These are phyloP conservation scores for Wickerhamiella qilinensis DNA, from an alignment of 805 yeast genomes.

Conservation along the genomic window DNA sequence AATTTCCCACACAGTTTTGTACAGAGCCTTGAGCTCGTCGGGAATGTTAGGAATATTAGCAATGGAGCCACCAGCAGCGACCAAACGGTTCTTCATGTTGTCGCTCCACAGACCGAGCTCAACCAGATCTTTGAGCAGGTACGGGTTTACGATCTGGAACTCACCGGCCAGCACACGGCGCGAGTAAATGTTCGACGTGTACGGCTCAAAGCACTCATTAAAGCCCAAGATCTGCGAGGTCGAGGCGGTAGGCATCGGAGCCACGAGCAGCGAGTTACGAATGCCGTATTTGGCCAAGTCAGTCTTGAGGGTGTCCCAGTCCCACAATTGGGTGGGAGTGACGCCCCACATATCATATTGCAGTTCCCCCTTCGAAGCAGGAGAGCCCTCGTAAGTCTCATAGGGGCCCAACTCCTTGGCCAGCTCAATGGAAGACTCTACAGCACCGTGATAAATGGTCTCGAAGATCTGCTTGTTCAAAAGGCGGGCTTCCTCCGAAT, in stretches of 20 bases:
- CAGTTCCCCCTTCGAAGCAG: conserved; percentile 69
- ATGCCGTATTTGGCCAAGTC: conserved; percentile 49
- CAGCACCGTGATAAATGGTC: conserved; percentile 86
- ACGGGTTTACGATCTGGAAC: conserved; percentile 81
- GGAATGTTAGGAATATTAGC: conserved; percentile 66
- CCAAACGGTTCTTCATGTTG: conserved; percentile 58
- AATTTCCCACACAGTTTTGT: conserved; percentile 94
- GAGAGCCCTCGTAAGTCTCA: conserved; percentile 65
- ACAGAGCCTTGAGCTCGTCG: conserved; percentile 52
- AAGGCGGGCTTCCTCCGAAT: conserved; percentile 57
- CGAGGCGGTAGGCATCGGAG: conserved; percentile 97
- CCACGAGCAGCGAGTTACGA: conserved; percentile 59
- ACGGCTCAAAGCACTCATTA: conserved; percentile 93
- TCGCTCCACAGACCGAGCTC: conserved; percentile 73
- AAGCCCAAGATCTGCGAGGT: conserved; percentile 90
- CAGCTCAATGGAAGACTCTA: conserved; percentile 73
- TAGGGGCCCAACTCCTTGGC: conserved; percentile 59
- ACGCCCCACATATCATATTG: conserved; percentile 82
- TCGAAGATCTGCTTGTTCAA: conserved; percentile 80
- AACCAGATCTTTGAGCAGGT: conserved; percentile 65
- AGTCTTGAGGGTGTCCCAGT: conserved; percentile 62
- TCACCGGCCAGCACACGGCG: conserved; percentile 90
- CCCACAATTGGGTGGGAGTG: conserved; percentile 68
- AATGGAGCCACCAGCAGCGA: conserved; percentile 71
- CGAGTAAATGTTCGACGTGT: conserved; percentile 80